Conservation (phyloP, 2,329 filamentous ascomycete genomes). For the Parasarocladium wereldwijsianum region DNA sequence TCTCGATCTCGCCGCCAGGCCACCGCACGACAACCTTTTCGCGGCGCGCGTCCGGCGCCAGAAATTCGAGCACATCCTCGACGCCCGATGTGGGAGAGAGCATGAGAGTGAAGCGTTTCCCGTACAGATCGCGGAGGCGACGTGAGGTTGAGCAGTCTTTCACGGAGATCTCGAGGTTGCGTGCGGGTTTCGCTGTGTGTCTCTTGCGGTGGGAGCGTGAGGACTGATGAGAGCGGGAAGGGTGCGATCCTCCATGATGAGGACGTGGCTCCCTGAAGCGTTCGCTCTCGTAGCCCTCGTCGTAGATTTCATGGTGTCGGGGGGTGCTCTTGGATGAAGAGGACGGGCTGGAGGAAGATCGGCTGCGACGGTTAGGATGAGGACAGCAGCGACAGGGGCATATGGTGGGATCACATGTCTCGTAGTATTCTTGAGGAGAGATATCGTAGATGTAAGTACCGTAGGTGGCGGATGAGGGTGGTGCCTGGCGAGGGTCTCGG, state of each 20-base stretch:
- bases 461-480: neutral
- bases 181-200: neutral
- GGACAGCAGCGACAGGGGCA: constrained; percentile 2
- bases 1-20: constrained; percentile 11
- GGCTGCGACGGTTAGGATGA: neutral
- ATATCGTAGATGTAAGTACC: constrained; percentile 4
- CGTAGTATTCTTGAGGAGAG: neutral
- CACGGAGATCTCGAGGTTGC: neutral
- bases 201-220: neutral
- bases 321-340: too few species aligned
- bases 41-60: constrained; percentile 10
- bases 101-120: neutral
- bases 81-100: neutral
- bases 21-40: constrained; percentile 15
- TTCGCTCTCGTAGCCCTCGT: neutral
- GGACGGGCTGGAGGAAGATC: neutral
- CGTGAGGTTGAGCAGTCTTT: neutral
- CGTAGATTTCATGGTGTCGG: neutral
- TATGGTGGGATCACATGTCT: neutral
- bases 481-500: neutral
- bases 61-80: constrained; percentile 5
- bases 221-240: neutral
- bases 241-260: neutral
- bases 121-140: neutral
- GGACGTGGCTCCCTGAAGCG: neutral